Evolutionary conservation across 306 rosid species (phyloP).

Genomic region (Ziziphus jujuba): DNA sequence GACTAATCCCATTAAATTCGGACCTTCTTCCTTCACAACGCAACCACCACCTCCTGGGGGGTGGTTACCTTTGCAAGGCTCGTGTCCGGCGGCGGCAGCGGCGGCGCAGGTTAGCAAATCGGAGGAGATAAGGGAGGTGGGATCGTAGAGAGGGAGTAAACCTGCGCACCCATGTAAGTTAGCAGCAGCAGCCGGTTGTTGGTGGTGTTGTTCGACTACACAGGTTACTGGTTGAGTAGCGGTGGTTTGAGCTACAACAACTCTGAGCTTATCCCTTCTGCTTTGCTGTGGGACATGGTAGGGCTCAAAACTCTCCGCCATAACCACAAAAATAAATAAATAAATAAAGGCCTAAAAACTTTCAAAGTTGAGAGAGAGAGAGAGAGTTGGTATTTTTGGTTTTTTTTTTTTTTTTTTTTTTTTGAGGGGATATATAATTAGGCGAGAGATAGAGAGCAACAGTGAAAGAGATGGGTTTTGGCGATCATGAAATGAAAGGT

Average conservation of each 20-base stretch:
- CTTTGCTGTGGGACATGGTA: slow-evolving; percentile 85
- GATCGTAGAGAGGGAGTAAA: slow-evolving; percentile 48
- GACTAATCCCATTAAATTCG: slow-evolving; percentile 49
- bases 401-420: too few relatives aligned
- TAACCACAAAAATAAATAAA: slow-evolving; percentile 13
- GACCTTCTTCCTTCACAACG: slow-evolving; percentile 34
- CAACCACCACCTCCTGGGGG: neutral
- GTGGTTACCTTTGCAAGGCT: slow-evolving; percentile 18
- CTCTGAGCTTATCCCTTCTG: slow-evolving; percentile 74
- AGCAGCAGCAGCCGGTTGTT: neutral
- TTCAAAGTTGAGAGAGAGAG: neutral
- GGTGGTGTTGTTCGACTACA: slow-evolving; percentile 25
- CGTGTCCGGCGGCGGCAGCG: too few relatives aligned
- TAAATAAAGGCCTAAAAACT: neutral
- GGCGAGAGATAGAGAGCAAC: slow-evolving; percentile 16
- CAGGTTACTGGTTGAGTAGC: slow-evolving; percentile 1
- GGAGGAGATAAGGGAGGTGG: slow-evolving; percentile 46
- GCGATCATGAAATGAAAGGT: slow-evolving; percentile 5
- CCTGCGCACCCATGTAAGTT: slow-evolving; percentile 22
- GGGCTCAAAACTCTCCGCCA: slow-evolving; percentile 77
- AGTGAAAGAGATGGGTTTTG: slow-evolving; percentile 38
- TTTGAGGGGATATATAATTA: neutral
- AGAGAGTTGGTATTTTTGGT: neutral
- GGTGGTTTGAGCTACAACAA: slow-evolving; percentile 21
- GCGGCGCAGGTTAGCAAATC: slow-evolving; percentile 34